Percentiles rank a stretch among this genome's conserved stretches.
phyloP scores from a whole-genome alignment of 1,284 basidiomycete species.

The Boletus hoseneyae region DNA sequence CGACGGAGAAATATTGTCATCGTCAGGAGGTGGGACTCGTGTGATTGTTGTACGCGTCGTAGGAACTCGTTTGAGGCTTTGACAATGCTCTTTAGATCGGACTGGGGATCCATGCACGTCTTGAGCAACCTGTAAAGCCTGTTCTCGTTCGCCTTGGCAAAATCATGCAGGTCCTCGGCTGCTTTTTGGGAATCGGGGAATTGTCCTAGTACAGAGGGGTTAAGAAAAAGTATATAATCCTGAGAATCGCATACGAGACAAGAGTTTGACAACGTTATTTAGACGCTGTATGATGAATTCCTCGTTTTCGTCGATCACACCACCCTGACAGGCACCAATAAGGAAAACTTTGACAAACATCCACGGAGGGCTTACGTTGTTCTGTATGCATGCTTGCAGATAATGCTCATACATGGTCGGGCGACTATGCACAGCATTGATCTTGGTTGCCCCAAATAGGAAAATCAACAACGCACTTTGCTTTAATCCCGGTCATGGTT shows the following conservation, averaged over 20 bases:
- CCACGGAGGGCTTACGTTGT: slow-evolving; percentile 61
- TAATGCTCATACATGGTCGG: slow-evolving; percentile 65
- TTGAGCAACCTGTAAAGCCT: slow-evolving; percentile 84
- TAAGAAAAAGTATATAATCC: background rate
- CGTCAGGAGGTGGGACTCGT: slow-evolving; percentile 61
- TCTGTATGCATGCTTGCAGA: slow-evolving; percentile 66
- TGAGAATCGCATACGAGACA: slow-evolving; percentile 48
- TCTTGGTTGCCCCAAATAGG: background rate
- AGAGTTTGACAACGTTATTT: slow-evolving; percentile 49
- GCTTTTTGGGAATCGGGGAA: slow-evolving; percentile 76
- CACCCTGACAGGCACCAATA: slow-evolving; percentile 55
- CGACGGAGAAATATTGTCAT: slow-evolving; percentile 73
- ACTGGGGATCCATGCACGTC: slow-evolving; percentile 78
- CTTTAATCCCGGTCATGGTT: slow-evolving; percentile 58
- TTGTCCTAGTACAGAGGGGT: slow-evolving; percentile 34
- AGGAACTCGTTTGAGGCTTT: slow-evolving; percentile 82
- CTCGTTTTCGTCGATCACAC: slow-evolving; percentile 79
- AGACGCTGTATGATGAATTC: slow-evolving; percentile 58
- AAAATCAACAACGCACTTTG: slow-evolving; percentile 38
- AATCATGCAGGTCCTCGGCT: slow-evolving; percentile 74
- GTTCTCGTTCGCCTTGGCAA: slow-evolving; percentile 85
- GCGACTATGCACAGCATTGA: slow-evolving; percentile 40
- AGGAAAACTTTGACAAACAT: slow-evolving; percentile 9
- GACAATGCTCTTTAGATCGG: slow-evolving; percentile 76
- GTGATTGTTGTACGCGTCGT: slow-evolving; percentile 70